A percentile compares a stretch with the other conserved stretches of the same genome.
Conservation (phyloP, 495 filamentous ascomycete species). For the Podospora pseudoanserina region DNA sequence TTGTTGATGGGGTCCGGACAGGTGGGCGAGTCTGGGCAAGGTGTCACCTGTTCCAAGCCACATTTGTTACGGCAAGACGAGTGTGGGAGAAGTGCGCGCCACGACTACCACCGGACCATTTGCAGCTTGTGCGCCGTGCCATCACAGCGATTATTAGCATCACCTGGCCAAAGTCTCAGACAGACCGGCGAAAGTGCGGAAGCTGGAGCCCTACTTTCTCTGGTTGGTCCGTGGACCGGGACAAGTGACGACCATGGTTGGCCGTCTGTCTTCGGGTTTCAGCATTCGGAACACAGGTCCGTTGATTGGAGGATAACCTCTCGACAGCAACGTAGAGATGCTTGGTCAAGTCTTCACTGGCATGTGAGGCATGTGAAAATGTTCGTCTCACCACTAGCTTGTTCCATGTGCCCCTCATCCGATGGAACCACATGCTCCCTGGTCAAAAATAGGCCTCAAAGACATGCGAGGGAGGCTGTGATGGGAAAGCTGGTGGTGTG, state of each 20-base stretch:
- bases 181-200: not conserved
- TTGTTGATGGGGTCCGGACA: not conserved
- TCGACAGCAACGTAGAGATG: not conserved
- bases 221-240: not conserved
- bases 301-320: not conserved
- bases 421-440: not conserved
- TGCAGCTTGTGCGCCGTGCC: not conserved
- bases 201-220: not conserved
- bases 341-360: not conserved
- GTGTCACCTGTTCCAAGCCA: not conserved
- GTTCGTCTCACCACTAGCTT: not conserved
- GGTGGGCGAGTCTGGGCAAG: not conserved
- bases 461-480: not conserved
- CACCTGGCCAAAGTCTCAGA: not conserved
- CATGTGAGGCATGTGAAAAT: constrained; percentile 6
- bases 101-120: not conserved
- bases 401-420: not conserved
- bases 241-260: not conserved
- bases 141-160: not conserved
- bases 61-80: not conserved
- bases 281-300: not conserved
- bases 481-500: not conserved
- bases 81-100: not conserved
- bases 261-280: not conserved
- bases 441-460: constrained; percentile 2